Percentiles rank a stretch among this genome's conserved stretches.
Conservation (phyloP, 179 eudicot species). For the Camellia oleifera region DNA sequence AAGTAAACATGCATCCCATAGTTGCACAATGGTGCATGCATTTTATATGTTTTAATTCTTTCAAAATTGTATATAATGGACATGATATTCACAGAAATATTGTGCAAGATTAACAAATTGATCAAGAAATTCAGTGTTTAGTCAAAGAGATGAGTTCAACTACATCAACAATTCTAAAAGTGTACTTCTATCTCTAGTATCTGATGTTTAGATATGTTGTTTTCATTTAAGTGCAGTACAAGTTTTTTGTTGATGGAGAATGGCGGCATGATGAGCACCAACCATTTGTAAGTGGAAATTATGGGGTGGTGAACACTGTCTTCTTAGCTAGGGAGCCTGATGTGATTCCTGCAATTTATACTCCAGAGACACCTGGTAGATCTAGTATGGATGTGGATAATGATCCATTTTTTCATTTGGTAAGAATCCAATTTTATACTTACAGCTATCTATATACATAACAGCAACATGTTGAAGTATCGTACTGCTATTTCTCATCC, state of each 20-base stretch:
- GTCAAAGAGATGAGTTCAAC: constrained; percentile 1
- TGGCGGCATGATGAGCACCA: constrained; percentile 78
- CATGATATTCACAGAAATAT: not conserved
- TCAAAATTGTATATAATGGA: not conserved
- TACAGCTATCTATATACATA: not conserved
- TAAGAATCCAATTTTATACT: constrained; percentile 25
- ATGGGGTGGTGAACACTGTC: constrained; percentile 71
- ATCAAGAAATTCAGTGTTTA: not conserved
- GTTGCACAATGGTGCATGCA: not conserved
- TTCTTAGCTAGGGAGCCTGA: constrained; percentile 51
- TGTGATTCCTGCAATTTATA: constrained; percentile 36
- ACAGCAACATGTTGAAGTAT: not conserved
- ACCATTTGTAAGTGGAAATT: constrained; percentile 54
- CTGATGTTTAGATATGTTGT: not conserved
- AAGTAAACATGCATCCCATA: not conserved
- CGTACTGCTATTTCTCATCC: not conserved
- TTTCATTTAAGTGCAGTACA: constrained; percentile 52
- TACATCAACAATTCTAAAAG: not conserved
- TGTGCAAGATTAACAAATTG: not conserved
- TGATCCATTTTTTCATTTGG: constrained; percentile 40
- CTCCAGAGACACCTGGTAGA: constrained; percentile 52
- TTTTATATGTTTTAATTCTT: not conserved
- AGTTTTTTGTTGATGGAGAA: constrained; percentile 83
- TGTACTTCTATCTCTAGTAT: not conserved
- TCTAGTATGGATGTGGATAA: constrained; percentile 82